Conservation (phyloP, 345 rosid species). For the Eucalyptus rudis region DNA sequence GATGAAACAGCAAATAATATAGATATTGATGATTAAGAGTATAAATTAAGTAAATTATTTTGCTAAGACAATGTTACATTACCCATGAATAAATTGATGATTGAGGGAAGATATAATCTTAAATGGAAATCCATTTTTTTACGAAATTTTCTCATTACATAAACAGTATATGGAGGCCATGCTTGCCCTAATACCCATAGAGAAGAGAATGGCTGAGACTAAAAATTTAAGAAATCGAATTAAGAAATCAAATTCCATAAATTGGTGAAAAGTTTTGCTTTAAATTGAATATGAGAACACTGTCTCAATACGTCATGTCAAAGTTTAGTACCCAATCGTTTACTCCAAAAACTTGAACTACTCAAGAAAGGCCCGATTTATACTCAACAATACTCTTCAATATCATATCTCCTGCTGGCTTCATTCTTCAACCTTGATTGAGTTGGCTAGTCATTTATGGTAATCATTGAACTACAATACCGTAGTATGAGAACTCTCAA, state of each 20-base stretch:
- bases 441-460: too few relatives aligned
- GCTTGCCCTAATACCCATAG: too few relatives aligned
- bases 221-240: not conserved
- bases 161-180: not conserved
- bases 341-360: too few relatives aligned
- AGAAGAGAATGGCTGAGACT: too few relatives aligned
- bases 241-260: not conserved
- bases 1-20: not conserved
- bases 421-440: too few relatives aligned
- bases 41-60: not conserved
- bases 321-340: not conserved
- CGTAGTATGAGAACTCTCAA: not conserved
- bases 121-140: not conserved
- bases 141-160: not conserved
- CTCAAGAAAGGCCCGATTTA: not conserved
- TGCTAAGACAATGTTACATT: not conserved
- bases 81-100: not conserved
- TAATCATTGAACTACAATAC: not conserved
- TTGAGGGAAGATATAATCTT: not conserved
- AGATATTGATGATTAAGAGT: not conserved
- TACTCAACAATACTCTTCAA: not conserved
- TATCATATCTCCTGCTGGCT: not conserved
- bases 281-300: not conserved
- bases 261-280: not conserved
- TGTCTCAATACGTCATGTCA: not conserved